Evolutionary conservation across 805 yeast species (phyloP).

Genomic region (Priceomyces haplophilus): DNA sequence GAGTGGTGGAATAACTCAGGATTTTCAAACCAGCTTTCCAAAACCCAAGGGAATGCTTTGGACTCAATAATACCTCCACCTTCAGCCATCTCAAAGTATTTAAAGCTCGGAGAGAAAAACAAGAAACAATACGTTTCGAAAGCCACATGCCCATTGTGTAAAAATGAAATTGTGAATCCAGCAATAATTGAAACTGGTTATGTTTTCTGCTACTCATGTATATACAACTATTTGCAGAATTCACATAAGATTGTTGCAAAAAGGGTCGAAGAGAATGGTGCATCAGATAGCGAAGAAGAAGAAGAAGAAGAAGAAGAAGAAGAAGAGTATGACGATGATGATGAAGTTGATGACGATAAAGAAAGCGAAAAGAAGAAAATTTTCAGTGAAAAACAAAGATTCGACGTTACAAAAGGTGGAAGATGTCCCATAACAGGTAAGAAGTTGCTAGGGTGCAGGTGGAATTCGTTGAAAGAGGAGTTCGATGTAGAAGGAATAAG

Average conservation of each 20-base stretch:
- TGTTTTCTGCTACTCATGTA: slow-evolving; percentile 87
- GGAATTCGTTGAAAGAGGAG: slow-evolving; percentile 50
- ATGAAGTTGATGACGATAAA: slow-evolving; percentile 2
- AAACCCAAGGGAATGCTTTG: slow-evolving; percentile 42
- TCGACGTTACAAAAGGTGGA: slow-evolving; percentile 51
- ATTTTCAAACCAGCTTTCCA: slow-evolving; percentile 56
- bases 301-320: slow-evolving; percentile 11
- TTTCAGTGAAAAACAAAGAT: background rate
- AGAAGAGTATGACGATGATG: slow-evolving; percentile 9
- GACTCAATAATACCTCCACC: slow-evolving; percentile 53
- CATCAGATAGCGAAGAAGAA: slow-evolving; percentile 10
- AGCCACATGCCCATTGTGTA: slow-evolving; percentile 67
- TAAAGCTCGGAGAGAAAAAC: slow-evolving; percentile 12
- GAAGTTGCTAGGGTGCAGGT: slow-evolving; percentile 66
- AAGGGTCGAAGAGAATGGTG: slow-evolving; percentile 7
- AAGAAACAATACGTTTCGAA: slow-evolving; percentile 20
- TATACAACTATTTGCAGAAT: slow-evolving; percentile 58
- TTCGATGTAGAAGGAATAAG: slow-evolving; percentile 80
- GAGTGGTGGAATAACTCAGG: slow-evolving; percentile 93
- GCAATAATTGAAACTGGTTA: slow-evolving; percentile 89
- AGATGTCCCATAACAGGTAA: slow-evolving; percentile 83
- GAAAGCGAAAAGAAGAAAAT: background rate
- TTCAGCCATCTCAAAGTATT: slow-evolving; percentile 21
- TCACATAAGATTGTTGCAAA: slow-evolving; percentile 33
- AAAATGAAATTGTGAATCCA: slow-evolving; percentile 64